These are phyloP conservation scores for Fusarium sp. DNA, from an alignment of 2,329 filamentous ascomycete genomes.

Conservation along the genomic window DNA sequence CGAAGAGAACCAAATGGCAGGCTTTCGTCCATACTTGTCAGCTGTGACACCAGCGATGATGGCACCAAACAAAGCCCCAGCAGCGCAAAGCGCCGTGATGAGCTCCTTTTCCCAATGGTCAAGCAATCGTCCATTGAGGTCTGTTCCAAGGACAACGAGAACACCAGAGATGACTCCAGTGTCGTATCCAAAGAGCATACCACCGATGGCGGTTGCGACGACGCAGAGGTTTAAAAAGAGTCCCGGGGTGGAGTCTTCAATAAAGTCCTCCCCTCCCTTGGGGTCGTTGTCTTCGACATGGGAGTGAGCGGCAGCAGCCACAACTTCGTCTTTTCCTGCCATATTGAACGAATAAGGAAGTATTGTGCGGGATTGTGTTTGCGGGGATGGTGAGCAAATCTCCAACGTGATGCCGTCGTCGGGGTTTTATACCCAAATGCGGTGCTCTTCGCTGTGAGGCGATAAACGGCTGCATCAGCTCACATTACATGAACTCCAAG, in stretches of 20 bases:
- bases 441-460: not conserved
- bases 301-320: slow-evolving; percentile 1
- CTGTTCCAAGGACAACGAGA: slow-evolving; percentile 53
- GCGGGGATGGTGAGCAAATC: not conserved
- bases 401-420: not conserved
- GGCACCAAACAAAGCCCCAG: slow-evolving; percentile 36
- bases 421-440: slow-evolving; percentile 3
- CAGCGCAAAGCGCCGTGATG: slow-evolving; percentile 37
- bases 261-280: slow-evolving; percentile 19
- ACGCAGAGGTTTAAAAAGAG: slow-evolving; percentile 32
- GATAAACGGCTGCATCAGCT: not conserved
- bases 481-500: not conserved
- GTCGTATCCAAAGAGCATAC: slow-evolving; percentile 55
- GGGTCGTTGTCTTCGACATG: slow-evolving; percentile 24
- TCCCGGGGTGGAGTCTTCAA: slow-evolving; percentile 28
- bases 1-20: slow-evolving; percentile 29
- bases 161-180: slow-evolving; percentile 63
- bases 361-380: not conserved
- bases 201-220: slow-evolving; percentile 32
- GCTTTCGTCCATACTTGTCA: slow-evolving; percentile 36
- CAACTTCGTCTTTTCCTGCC: slow-evolving; percentile 18
- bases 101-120: slow-evolving; percentile 29
- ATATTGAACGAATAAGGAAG: slow-evolving; percentile 11
- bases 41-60: slow-evolving; percentile 38
- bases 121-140: slow-evolving; percentile 23